Conservation (phyloP, 495 filamentous ascomycete genomes). For the Neurospora sp. region DNA sequence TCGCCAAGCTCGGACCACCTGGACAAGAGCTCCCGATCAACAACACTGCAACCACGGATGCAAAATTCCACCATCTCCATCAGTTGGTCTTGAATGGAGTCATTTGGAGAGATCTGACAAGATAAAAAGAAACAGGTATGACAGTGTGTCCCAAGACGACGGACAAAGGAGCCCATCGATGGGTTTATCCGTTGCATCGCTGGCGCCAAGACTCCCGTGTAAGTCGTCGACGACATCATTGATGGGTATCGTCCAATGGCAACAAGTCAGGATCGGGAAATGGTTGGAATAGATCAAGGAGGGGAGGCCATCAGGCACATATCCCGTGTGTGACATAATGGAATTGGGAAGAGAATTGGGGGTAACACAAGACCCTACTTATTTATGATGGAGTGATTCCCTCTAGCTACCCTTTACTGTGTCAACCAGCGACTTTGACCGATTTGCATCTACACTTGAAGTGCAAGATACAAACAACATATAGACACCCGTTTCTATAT, state of each 20-base stretch:
- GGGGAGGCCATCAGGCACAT: not conserved
- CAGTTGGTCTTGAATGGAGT: not conserved
- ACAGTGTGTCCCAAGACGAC: not conserved
- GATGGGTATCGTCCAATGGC: not conserved
- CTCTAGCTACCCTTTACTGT: not conserved
- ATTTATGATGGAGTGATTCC: not conserved
- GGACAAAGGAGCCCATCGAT: not conserved
- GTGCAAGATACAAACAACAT: not conserved
- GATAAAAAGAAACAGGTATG: fast-evolving
- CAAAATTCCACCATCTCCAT: not conserved
- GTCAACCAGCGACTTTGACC: not conserved
- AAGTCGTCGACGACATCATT: not conserved
- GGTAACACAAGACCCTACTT: not conserved
- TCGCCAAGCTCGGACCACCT: not conserved
- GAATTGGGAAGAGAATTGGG: not conserved
- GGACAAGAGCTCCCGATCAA: not conserved
- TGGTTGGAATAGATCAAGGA: not conserved
- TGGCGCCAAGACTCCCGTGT: not conserved
- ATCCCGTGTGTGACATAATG: not conserved
- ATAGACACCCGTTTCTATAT: not conserved
- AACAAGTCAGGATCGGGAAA: not conserved
- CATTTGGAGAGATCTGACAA: not conserved
- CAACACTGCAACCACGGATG: not conserved
- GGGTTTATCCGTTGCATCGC: not conserved
- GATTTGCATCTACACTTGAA: not conserved